Evolutionary conservation across 2,329 filamentous ascomycete species (phyloP).

Genomic region (Fusarium sp.): DNA sequence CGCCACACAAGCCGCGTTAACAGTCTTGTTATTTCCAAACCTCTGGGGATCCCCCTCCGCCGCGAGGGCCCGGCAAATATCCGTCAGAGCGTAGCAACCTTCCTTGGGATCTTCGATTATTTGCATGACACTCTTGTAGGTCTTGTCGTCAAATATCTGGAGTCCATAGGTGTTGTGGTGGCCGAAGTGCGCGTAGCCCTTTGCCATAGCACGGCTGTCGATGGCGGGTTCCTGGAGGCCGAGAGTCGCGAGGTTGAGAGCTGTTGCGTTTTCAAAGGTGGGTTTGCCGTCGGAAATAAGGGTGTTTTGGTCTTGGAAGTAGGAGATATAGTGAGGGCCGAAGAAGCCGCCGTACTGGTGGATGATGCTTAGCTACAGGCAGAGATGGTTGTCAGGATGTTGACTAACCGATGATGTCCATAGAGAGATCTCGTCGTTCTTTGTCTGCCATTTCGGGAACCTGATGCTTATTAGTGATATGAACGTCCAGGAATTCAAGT

Average conservation of each 20-base stretch:
- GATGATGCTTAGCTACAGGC: not conserved
- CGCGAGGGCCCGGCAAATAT: conserved; percentile 60
- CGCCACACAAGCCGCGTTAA: conserved; percentile 64
- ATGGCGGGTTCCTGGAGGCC: conserved; percentile 79
- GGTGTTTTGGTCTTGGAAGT: conserved; percentile 72
- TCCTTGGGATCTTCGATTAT: conserved; percentile 26
- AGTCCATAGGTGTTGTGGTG: conserved; percentile 77
- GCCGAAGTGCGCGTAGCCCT: conserved; percentile 67
- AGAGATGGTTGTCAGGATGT: accelerated
- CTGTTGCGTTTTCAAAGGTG: conserved; percentile 58
- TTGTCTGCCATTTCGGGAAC: conserved; percentile 69
- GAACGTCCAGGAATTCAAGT: not conserved
- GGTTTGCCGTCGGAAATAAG: conserved; percentile 42
- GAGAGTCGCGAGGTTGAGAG: conserved; percentile 68
- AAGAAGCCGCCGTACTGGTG: conserved; percentile 73
- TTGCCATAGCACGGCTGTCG: conserved; percentile 71
- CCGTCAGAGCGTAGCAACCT: conserved; percentile 68
- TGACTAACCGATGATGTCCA: conserved; percentile 69
- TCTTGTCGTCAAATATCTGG: conserved; percentile 64
- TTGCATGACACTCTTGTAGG: conserved; percentile 33
- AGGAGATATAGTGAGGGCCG: conserved; percentile 70
- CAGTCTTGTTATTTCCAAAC: conserved; percentile 56
- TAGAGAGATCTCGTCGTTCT: conserved; percentile 69
- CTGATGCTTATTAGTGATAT: conserved; percentile 35
- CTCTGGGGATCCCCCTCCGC: conserved; percentile 55